Base-by-base conservation (phyloP, 1,139 yeast genomes). In the Taphrina confusa region DNA sequence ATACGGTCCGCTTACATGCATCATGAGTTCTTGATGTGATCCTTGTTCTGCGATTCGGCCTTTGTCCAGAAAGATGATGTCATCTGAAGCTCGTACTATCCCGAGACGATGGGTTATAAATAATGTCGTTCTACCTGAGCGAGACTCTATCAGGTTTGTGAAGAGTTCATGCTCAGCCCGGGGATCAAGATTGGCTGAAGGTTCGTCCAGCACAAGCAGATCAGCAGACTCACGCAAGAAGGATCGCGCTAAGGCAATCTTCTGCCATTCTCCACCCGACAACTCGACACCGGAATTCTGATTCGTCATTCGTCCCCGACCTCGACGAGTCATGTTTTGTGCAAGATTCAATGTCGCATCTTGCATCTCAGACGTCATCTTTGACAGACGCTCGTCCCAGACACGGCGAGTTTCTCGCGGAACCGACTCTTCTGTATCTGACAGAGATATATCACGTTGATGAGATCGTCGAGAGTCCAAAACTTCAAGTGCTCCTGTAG, bases 181-280 rank as follows among this genome's bases (percentile, higher is more conserved):
- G 31, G 90, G 96, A 73, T 92, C 98, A 56, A 92, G 96, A 1
- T 96, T 96, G 1, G 97, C 97, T 2, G 97, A 91, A 12, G 97
- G 97, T 74, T 92, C 98, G 72, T 92, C 98, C 67, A 91, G 76
- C 6, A 90, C 88, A 64, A 90, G 77, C 51, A 91, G n/a, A 11
- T 23, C 39, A 16, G 34, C 40, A n/a, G n/a, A n/a, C 3, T 39
- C 51, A 11, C 45, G 59, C 45, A 54, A 22, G 45, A 54, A 54
- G 11, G 51, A 44, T 8, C 59, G 44, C n/a, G 50, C 37, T 14
- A 54, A 36, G 20, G 59, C 59, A 2, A 54, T 31, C n/a, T 54
- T 54, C 20, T 54, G 59, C 59, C 59, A 54, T 20, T 54, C 34
- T 8, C 59, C 59, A 36, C 59, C 59, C 8, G 50, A 40, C n/a